Evolutionary conservation across 2,329 filamentous ascomycete species (phyloP).

Genomic region (Bipolaris bicolor): DNA sequence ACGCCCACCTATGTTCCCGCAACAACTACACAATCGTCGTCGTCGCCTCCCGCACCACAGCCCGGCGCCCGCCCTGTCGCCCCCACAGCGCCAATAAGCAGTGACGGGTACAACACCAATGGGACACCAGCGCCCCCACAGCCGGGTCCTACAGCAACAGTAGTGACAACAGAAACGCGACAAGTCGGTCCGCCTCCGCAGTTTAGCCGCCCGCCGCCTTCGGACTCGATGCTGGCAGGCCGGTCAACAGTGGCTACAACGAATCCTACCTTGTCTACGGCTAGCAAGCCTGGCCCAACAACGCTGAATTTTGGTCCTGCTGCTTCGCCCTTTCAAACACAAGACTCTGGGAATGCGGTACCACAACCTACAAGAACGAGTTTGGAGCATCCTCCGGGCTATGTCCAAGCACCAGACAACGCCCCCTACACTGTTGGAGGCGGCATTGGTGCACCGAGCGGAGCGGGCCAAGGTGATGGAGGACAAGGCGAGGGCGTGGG

Average conservation of each 20-base stretch:
- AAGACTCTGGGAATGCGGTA: slow-evolving; percentile 28
- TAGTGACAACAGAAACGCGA: slow-evolving; percentile 41
- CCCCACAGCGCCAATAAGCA: slow-evolving; percentile 23
- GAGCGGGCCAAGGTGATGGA: slow-evolving; percentile 42
- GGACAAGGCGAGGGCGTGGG: slow-evolving; percentile 32
- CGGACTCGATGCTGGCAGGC: slow-evolving; percentile 47
- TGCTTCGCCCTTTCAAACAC: slow-evolving; percentile 34
- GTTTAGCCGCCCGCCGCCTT: slow-evolving; percentile 49
- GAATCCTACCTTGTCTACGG: slow-evolving; percentile 23
- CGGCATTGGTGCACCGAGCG: slow-evolving; percentile 39
- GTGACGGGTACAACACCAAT: background rate
- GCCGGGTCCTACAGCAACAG: slow-evolving; percentile 43
- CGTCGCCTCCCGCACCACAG: slow-evolving; percentile 43
- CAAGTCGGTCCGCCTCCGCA: slow-evolving; percentile 45
- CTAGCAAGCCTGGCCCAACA: slow-evolving; percentile 43
- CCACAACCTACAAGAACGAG: slow-evolving; percentile 20
- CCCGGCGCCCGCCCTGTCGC: slow-evolving; percentile 49
- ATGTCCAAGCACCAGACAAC: slow-evolving; percentile 54
- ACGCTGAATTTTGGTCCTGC: slow-evolving; percentile 49
- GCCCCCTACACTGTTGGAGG: slow-evolving; percentile 50
- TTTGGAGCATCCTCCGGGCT: slow-evolving; percentile 55
- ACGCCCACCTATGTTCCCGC: slow-evolving; percentile 34
- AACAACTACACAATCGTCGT: slow-evolving; percentile 38
- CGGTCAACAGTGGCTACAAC: slow-evolving; percentile 49
- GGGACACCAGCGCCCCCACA: slow-evolving; percentile 42